Evolutionary conservation across 2,329 filamentous ascomycete genomes (phyloP).

Genomic region (Xylaria sp.): DNA sequence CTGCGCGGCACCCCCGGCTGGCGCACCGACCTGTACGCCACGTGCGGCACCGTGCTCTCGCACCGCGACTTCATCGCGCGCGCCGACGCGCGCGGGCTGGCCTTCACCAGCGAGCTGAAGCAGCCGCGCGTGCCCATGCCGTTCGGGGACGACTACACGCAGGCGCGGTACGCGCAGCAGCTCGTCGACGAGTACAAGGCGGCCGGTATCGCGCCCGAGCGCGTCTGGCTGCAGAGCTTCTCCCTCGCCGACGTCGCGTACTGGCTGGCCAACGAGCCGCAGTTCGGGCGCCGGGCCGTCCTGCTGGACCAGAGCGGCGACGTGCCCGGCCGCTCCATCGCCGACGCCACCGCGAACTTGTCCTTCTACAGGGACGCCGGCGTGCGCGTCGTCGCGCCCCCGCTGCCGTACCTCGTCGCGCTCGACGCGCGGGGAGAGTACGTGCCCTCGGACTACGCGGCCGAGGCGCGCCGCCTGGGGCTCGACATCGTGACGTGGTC

Average conservation of each 20-base stretch:
- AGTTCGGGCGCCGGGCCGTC: constrained; percentile 63
- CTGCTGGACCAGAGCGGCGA: constrained; percentile 67
- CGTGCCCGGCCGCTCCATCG: constrained; percentile 51
- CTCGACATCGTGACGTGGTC: constrained; percentile 70
- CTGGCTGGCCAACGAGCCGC: constrained; percentile 65
- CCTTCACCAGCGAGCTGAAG: constrained; percentile 71
- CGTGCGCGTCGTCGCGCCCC: constrained; percentile 65
- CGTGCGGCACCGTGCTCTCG: constrained; percentile 64
- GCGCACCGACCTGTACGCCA: constrained; percentile 67
- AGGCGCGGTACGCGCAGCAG: constrained; percentile 66
- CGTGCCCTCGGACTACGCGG: constrained; percentile 65
- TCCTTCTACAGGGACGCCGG: constrained; percentile 58
- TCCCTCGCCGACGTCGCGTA: constrained; percentile 65
- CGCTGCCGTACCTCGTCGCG: constrained; percentile 63
- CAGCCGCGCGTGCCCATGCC: constrained; percentile 71
- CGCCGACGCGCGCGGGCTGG: constrained; percentile 59
- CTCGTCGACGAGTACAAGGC: constrained; percentile 62
- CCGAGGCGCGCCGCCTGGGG: constrained; percentile 60
- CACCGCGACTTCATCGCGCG: constrained; percentile 65
- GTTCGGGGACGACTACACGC: constrained; percentile 65
- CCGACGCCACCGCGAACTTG: constrained; percentile 58
- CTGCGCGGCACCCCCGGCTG: constrained; percentile 61
- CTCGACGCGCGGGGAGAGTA: constrained; percentile 55
- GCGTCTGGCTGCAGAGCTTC: constrained; percentile 69
- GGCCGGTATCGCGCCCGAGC: constrained; percentile 53